Evolutionary conservation across 2,329 filamentous ascomycete species (phyloP).

Genomic region (Sarocladiaceae sp.): DNA sequence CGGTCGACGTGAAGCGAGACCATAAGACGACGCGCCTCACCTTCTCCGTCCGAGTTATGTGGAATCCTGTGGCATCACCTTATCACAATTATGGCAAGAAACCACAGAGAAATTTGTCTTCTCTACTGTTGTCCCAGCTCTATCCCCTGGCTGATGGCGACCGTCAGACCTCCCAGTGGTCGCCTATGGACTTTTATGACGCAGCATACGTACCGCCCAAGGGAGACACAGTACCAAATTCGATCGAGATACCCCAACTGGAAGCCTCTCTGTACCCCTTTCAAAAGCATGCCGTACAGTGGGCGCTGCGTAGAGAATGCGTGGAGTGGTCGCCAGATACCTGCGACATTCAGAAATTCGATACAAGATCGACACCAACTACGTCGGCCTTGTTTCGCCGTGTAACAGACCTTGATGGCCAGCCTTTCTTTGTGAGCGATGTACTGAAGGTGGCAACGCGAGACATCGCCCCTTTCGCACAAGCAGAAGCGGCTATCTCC

Average conservation of each 20-base stretch:
- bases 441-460: constrained; percentile 54
- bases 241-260: constrained; percentile 36
- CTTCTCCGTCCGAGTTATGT: constrained; percentile 31
- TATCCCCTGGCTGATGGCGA: not conserved
- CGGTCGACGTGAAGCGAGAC: constrained; percentile 23
- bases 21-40: constrained; percentile 21
- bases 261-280: constrained; percentile 60
- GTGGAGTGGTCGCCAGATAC: constrained; percentile 34
- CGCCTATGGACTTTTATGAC: constrained; percentile 60
- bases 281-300: constrained; percentile 62
- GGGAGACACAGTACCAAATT: constrained; percentile 28
- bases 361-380: not conserved
- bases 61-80: constrained; percentile 33
- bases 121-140: not conserved
- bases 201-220: constrained; percentile 55
- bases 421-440: constrained; percentile 51
- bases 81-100: constrained; percentile 10
- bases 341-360: not conserved
- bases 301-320: constrained; percentile 63
- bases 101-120: not conserved
- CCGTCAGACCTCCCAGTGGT: constrained; percentile 19
- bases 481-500: constrained; percentile 33
- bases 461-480: constrained; percentile 38
- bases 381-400: constrained; percentile 14
- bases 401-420: constrained; percentile 26